Evolutionary conservation across 306 rosid species (phyloP).

Genomic region (Cajanus cajan): DNA sequence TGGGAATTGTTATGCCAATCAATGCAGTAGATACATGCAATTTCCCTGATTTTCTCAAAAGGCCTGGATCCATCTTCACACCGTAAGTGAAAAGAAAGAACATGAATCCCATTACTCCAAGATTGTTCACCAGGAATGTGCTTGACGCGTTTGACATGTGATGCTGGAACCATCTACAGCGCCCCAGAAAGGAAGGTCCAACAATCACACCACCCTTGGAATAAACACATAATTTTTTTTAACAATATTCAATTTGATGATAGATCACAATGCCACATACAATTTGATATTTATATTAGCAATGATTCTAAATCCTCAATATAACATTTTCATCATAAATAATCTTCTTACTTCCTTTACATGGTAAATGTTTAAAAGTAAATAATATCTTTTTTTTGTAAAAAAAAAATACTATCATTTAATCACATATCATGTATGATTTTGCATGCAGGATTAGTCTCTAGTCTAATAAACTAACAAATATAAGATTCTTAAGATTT

Average conservation of each 20-base stretch:
- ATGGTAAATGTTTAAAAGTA: too few relatives aligned
- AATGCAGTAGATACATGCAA: constrained; percentile 42
- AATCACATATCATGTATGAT: too few relatives aligned
- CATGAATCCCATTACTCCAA: constrained; percentile 71
- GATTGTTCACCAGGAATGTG: constrained; percentile 39
- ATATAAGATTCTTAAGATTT: too few relatives aligned
- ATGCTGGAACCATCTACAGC: constrained; percentile 30
- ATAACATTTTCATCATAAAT: neutral
- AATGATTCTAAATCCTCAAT: neutral
- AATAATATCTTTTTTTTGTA: too few relatives aligned
- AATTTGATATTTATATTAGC: neutral
- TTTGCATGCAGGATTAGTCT: too few relatives aligned
- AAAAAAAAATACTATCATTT: too few relatives aligned
- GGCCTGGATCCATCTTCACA: constrained; percentile 56
- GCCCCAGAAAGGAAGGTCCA: constrained; percentile 74
- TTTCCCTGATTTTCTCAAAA: constrained; percentile 47
- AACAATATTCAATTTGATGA: neutral
- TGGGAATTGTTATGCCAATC: constrained; percentile 41
- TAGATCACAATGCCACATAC: neutral
- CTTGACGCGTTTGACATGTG: constrained; percentile 22
- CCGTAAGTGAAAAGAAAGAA: constrained; percentile 55
- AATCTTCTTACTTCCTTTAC: too few relatives aligned
- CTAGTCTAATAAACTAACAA: too few relatives aligned
- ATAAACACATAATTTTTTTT: neutral
- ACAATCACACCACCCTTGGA: constrained; percentile 73